Base-by-base conservation (phyloP, 805 yeast genomes). In the Myxozyma vanderwaltii region DNA sequence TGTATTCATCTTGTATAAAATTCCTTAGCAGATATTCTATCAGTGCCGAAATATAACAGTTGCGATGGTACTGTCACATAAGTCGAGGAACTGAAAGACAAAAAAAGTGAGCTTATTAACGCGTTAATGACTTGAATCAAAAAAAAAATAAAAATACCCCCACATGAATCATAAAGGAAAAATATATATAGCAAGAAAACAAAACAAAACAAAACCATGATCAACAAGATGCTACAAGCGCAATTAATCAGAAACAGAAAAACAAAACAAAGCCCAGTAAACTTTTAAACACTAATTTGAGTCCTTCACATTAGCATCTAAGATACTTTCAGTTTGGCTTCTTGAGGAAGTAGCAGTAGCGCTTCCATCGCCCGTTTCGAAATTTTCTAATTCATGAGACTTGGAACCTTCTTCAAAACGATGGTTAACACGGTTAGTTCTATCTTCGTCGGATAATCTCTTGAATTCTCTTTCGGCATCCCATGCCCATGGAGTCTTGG, bases 381-480 rank as follows among this genome's bases (percentile, higher is more conserved):
- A 43, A 3, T n/a, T 35, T 15, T 48, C 43, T 35, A 48, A 3
- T n/a, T 48, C 52, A 39, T 36, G 52, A 15, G 52, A 43, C 23
- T 48, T 48, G 7, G 43, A 12, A 24, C 52, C 44, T 4, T n/a
- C n/a, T n/a, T 24, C 29, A n/a, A 21, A n/a, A 4, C 43, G 35
- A 13, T 23, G 21, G 21, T 35, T 35, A 19, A 23, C 52, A 21
- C 52, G 52, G 19, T 19, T 24, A 19, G 36, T 26, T 23, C 43
- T 35, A 29, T 47, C 52, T 44, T 51, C 60, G 26, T 40, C 56
- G 38, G 55, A 55, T 12, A 60, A 51, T 15, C 58, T 41, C 27
- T 45, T 51, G 38, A 61, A 61, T 43, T 58, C 64, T 38, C 33
- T 40, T 55, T 61, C 62, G 19, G 59, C 59, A 17, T 61, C 59